Evolutionary conservation across 2,329 filamentous ascomycete genomes (phyloP).

Genomic region (Verticillium nonalfalfae): DNA sequence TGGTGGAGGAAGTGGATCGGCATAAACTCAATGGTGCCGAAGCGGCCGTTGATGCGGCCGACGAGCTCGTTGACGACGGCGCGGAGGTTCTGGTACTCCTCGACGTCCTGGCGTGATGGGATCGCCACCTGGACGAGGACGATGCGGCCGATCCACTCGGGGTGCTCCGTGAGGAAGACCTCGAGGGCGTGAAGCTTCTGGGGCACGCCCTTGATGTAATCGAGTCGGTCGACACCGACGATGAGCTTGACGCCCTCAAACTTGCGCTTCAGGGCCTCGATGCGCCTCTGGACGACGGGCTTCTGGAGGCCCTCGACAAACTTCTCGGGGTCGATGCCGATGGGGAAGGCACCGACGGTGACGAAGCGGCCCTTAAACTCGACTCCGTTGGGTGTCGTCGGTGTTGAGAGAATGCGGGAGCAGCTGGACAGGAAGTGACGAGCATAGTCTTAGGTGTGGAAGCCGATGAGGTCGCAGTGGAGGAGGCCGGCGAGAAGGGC

Average conservation of each 20-base stretch:
- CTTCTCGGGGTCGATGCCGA: constrained; percentile 96
- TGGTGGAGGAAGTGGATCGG: constrained; percentile 98
- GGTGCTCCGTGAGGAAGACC: constrained; percentile 93
- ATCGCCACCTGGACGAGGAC: constrained; percentile 95
- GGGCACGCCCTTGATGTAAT: constrained; percentile 98
- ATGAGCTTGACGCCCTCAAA: constrained; percentile 96
- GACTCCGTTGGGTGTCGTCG: constrained; percentile 87
- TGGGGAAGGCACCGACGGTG: constrained; percentile 91
- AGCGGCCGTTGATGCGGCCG: constrained; percentile 93
- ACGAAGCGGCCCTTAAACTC: constrained; percentile 85
- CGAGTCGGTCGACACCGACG: constrained; percentile 90
- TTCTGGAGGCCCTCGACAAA: constrained; percentile 85
- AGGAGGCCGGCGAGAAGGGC: constrained; percentile 81
- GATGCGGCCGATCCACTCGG: constrained; percentile 96
- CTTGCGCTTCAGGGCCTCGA: constrained; percentile 77
- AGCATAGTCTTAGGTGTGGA: constrained; percentile 99
- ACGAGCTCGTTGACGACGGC: constrained; percentile 96
- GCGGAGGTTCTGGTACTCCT: constrained; percentile 94
- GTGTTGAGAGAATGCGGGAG: constrained; percentile 78
- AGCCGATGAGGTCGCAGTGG: constrained; percentile 91
- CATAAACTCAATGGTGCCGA: constrained; percentile 97
- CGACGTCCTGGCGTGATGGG: constrained; percentile 89
- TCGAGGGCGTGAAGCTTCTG: constrained; percentile 96
- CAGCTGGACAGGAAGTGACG: constrained; percentile 95
- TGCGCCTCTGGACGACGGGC: constrained; percentile 80